Evolutionary conservation across 2,329 filamentous ascomycete genomes (phyloP).

Genomic region (Cordyceps tenuipes): DNA sequence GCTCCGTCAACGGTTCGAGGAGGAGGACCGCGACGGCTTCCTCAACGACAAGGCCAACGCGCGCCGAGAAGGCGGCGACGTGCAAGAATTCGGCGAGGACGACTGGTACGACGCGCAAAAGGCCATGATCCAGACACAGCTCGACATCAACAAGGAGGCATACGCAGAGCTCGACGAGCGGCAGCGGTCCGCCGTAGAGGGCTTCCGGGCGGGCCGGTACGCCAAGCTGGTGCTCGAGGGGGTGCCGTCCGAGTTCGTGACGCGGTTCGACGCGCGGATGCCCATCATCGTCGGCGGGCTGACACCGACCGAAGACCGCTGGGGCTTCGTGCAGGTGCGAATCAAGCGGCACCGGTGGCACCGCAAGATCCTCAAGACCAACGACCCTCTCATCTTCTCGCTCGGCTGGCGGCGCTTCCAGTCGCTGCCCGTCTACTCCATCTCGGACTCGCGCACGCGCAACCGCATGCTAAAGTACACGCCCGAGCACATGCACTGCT

Average conservation of each 20-base stretch:
- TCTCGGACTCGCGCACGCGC: conserved; percentile 83
- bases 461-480: conserved; percentile 99
- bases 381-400: conserved; percentile 94
- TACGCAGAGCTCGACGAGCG: conserved; percentile 80
- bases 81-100: conserved; percentile 87
- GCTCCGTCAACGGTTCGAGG: conserved; percentile 86
- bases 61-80: conserved; percentile 55
- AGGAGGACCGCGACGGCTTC: conserved; percentile 95
- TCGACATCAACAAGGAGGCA: conserved; percentile 93
- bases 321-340: conserved; percentile 88
- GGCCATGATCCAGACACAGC: conserved; percentile 86
- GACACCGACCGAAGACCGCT: conserved; percentile 86
- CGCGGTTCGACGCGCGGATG: conserved; percentile 69
- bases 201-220: conserved; percentile 86
- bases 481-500: conserved; percentile 98
- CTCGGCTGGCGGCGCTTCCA: conserved; percentile 96
- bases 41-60: conserved; percentile 80
- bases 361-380: conserved; percentile 97
- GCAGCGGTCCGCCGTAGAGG: conserved; percentile 78
- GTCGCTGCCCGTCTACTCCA: conserved; percentile 85
- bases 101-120: conserved; percentile 99
- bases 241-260: conserved; percentile 84
- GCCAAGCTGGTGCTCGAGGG: conserved; percentile 82
- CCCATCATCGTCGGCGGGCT: conserved; percentile 89
- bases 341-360: conserved; percentile 99